These are phyloP conservation scores for Suillus tomentosus DNA, from an alignment of 768 basidiomycete genomes.

Conservation along the genomic window DNA sequence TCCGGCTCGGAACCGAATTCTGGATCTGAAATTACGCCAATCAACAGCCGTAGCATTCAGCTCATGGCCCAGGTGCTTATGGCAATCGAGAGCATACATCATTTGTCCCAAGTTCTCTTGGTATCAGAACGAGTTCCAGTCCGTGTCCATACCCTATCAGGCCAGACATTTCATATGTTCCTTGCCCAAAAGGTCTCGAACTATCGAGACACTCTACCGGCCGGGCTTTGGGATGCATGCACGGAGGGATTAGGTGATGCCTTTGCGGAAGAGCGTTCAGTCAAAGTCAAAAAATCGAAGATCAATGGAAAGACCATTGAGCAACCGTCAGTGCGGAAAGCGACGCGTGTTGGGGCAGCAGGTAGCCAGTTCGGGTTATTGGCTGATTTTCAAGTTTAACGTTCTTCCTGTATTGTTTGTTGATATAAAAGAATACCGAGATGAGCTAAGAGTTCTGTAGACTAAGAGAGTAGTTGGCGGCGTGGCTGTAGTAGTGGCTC, in stretches of 20 bases:
- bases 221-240: constrained; percentile 49
- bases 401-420: constrained; percentile 1
- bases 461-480: neutral
- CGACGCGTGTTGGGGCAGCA: constrained; percentile 25
- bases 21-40: constrained; percentile 22
- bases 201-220: constrained; percentile 27
- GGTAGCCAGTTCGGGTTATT: constrained; percentile 45
- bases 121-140: constrained; percentile 50
- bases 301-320: constrained; percentile 13
- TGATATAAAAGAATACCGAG: neutral
- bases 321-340: constrained; percentile 21
- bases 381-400: constrained; percentile 39
- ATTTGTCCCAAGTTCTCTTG: constrained; percentile 63
- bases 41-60: constrained; percentile 65
- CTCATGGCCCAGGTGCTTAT: constrained; percentile 63
- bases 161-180: constrained; percentile 55
- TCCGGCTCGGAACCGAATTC: constrained; percentile 16
- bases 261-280: constrained; percentile 49
- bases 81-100: constrained; percentile 59
- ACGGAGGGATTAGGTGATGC: constrained; percentile 46
- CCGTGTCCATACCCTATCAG: constrained; percentile 56
- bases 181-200: constrained; percentile 39
- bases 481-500: too few relatives aligned
- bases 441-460: neutral
- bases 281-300: constrained; percentile 44